Evolutionary conservation across 78 protist genomes (phyloP).

Genomic region (Acrasis kona): DNA sequence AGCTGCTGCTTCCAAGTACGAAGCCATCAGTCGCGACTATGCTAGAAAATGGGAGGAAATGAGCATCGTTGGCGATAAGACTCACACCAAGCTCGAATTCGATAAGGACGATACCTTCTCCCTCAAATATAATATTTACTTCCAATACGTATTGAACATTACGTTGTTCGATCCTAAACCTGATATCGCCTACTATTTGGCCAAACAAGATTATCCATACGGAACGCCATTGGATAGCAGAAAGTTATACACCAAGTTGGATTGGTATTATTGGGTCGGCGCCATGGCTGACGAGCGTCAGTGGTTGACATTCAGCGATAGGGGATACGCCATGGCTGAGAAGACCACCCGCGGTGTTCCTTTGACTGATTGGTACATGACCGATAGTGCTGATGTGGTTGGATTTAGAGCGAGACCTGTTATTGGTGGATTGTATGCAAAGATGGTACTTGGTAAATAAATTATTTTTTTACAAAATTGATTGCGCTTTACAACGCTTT

Average conservation of each 20-base stretch:
- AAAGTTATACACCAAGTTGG: slow-evolving; percentile 14
- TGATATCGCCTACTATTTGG: not conserved
- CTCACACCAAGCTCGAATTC: slow-evolving; percentile 20
- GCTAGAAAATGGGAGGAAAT: not conserved
- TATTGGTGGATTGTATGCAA: too few species aligned
- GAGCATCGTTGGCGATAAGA: too few species aligned
- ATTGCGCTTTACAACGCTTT: too few species aligned
- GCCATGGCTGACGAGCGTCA: too few species aligned
- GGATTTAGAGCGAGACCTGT: too few species aligned
- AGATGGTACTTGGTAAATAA: too few species aligned
- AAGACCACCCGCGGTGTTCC: too few species aligned
- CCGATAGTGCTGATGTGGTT: too few species aligned
- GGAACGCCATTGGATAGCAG: slow-evolving; percentile 29
- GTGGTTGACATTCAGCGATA: too few species aligned
- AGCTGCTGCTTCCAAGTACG: not conserved
- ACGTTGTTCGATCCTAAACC: not conserved
- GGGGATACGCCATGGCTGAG: too few species aligned
- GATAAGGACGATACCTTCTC: slow-evolving; percentile 8
- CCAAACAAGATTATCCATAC: slow-evolving; percentile 5
- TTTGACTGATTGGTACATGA: too few species aligned
- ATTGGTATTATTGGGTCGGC: slow-evolving; percentile 25
- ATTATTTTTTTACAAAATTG: too few species aligned
- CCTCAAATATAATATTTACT: slow-evolving; percentile 25
- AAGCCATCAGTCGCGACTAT: not conserved
- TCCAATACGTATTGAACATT: not conserved